These are phyloP conservation scores for Gamarada debralockiae DNA, from an alignment of 495 filamentous ascomycete genomes.

Conservation along the genomic window DNA sequence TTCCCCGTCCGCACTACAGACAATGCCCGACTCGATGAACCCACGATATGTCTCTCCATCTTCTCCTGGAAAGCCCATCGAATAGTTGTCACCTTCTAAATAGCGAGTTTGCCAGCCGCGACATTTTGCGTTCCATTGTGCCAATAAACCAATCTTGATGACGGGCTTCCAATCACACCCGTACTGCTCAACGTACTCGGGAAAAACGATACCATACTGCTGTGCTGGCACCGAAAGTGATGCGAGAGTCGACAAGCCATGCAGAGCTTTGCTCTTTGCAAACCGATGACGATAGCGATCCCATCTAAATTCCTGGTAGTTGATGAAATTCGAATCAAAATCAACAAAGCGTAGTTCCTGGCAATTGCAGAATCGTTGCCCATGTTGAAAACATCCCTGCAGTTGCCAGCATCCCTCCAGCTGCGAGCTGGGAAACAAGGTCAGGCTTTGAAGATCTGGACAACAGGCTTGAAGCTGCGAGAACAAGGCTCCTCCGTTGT, in stretches of 20 bases:
- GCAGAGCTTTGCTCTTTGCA: conserved; percentile 1
- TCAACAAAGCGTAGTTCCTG: conserved; percentile 3
- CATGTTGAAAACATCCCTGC: background rate
- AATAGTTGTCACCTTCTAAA: conserved; percentile 4
- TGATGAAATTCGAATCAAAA: conserved; percentile 11
- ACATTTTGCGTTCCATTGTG: background rate
- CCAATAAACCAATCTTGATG: conserved; percentile 2
- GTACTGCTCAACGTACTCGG: background rate
- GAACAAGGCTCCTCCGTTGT: conserved; percentile 7
- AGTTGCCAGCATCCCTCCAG: background rate
- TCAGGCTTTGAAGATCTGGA: conserved; percentile 3
- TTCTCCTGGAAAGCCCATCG: conserved; percentile 1
- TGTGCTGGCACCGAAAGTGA: background rate
- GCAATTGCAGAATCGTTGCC: background rate
- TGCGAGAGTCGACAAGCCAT: background rate
- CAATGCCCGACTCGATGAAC: conserved; percentile 2
- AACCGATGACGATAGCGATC: background rate
- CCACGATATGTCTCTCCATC: conserved; percentile 5
- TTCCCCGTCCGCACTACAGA: conserved; percentile 3
- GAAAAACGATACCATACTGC: conserved; percentile 5
- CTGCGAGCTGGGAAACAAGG: conserved; percentile 7
- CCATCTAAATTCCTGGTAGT: background rate
- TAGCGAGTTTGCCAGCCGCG: background rate
- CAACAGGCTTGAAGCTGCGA: conserved; percentile 2
- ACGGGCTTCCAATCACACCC: conserved; percentile 3